Conservation (phyloP, 2,329 filamentous ascomycete species). For the Teratosphaeria viscida region DNA sequence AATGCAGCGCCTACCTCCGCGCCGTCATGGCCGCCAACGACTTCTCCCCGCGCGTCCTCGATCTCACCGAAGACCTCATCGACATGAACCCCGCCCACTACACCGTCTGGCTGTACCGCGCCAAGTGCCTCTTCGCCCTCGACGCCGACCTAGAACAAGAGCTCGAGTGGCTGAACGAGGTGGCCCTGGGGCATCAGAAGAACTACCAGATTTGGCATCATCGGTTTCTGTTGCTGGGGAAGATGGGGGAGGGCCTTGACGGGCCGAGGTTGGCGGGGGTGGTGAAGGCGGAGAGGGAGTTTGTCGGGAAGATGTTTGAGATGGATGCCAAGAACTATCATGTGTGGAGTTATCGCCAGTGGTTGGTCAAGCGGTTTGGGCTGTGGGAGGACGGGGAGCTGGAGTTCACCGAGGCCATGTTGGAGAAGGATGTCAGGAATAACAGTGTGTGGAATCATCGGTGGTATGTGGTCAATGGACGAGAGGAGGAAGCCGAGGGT, state of each 20-base stretch:
- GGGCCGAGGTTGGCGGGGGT: neutral
- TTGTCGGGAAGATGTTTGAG: slow-evolving; percentile 69
- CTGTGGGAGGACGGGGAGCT: slow-evolving; percentile 51
- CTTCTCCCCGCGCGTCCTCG: slow-evolving; percentile 64
- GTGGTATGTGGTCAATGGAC: slow-evolving; percentile 81
- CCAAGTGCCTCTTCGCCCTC: slow-evolving; percentile 62
- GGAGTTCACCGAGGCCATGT: slow-evolving; percentile 57
- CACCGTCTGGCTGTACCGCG: slow-evolving; percentile 95
- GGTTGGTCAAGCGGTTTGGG: slow-evolving; percentile 56
- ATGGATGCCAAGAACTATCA: slow-evolving; percentile 96
- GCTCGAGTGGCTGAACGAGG: slow-evolving; percentile 73
- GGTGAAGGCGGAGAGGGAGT: slow-evolving; percentile 50
- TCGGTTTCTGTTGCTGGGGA: slow-evolving; percentile 47
- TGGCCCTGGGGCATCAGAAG: slow-evolving; percentile 77
- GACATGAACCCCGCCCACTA: slow-evolving; percentile 92
- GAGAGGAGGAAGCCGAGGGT: slow-evolving; percentile 17
- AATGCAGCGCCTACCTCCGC: slow-evolving; percentile 86
- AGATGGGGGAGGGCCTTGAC: slow-evolving; percentile 11
- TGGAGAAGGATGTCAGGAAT: slow-evolving; percentile 77
- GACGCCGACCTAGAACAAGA: slow-evolving; percentile 58
- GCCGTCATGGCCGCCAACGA: slow-evolving; percentile 88
- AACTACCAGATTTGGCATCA: slow-evolving; percentile 97
- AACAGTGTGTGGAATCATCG: slow-evolving; percentile 97
- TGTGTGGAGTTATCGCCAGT: slow-evolving; percentile 90
- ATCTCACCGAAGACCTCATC: slow-evolving; percentile 82